phyloP scores from a whole-genome alignment of 768 basidiomycete species.

The Pisolithus albus region DNA sequence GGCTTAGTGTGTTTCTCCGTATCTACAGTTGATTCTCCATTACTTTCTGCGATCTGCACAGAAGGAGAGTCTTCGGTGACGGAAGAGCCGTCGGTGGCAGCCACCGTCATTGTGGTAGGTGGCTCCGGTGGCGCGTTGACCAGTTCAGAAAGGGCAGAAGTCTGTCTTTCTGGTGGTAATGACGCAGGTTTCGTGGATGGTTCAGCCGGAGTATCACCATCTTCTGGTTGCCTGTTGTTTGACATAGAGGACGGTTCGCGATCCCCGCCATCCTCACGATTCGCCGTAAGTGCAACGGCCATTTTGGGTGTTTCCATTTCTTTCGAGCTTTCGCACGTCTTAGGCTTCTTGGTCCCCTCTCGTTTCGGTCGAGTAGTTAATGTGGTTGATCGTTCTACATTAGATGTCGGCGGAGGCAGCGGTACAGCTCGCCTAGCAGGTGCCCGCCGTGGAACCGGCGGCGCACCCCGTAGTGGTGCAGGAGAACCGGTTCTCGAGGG shows the following conservation, averaged over 20 bases:
- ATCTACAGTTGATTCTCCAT: slow-evolving; percentile 2
- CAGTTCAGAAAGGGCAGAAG: too few species aligned
- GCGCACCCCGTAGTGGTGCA: slow-evolving; percentile 15
- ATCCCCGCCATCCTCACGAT: neutral
- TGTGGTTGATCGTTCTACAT: slow-evolving; percentile 21
- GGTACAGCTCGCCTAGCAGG: slow-evolving; percentile 38
- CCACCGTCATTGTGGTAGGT: neutral
- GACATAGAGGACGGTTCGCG: neutral
- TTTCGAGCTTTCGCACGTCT: neutral
- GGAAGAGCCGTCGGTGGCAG: neutral
- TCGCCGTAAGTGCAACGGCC: too few species aligned
- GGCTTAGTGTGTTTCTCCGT: slow-evolving; percentile 15
- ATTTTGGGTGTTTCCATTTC: neutral
- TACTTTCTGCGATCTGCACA: neutral
- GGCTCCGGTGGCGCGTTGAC: too few species aligned
- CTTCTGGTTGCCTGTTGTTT: neutral
- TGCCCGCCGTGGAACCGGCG: slow-evolving; percentile 8
- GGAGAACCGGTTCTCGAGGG: slow-evolving; percentile 40
- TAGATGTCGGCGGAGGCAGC: slow-evolving; percentile 50
- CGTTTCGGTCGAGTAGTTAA: neutral
- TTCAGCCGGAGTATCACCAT: neutral
- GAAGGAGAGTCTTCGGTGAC: neutral
- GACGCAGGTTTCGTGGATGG: neutral
- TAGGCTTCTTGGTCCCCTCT: neutral
- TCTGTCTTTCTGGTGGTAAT: too few species aligned